Evolutionary conservation across 768 basidiomycete species (phyloP).

Genomic region (Boletus bicolor): DNA sequence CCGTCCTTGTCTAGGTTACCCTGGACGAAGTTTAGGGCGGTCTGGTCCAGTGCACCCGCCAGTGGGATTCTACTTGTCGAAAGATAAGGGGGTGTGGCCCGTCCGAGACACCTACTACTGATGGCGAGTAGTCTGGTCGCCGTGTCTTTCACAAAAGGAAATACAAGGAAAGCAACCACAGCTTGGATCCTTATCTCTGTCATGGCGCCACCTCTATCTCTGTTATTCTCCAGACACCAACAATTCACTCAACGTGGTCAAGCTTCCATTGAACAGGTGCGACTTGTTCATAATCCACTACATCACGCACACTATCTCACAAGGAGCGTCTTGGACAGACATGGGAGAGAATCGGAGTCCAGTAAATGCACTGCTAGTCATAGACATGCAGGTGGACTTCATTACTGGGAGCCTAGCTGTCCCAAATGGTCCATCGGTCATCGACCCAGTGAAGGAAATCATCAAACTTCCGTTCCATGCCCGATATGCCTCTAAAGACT

Average conservation of each 20-base stretch:
- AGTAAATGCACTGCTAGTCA: slow-evolving; percentile 54
- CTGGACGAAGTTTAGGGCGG: too few species aligned
- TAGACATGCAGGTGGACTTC: slow-evolving; percentile 87
- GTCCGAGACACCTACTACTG: too few species aligned
- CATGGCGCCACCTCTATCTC: background rate
- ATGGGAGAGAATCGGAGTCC: slow-evolving; percentile 12
- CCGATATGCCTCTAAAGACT: slow-evolving; percentile 56
- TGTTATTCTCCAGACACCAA: background rate
- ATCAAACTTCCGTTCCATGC: slow-evolving; percentile 52
- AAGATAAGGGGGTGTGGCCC: too few species aligned
- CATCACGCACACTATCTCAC: background rate
- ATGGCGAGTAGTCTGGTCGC: background rate
- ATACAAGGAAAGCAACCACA: background rate
- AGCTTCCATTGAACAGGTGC: background rate
- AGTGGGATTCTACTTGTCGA: too few species aligned
- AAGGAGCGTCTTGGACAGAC: slow-evolving; percentile 1
- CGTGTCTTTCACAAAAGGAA: background rate
- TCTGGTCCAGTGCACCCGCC: too few species aligned
- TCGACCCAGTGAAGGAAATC: slow-evolving; percentile 55
- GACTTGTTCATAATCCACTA: background rate
- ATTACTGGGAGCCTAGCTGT: slow-evolving; percentile 73
- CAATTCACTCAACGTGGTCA: background rate
- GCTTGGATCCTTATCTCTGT: background rate
- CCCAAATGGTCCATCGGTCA: slow-evolving; percentile 52
- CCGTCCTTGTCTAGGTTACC: too few species aligned